A percentile compares a stretch with the other conserved stretches of the same genome.
Conservation (phyloP, 441 rosid species). For the Aquilaria agallochum region DNA sequence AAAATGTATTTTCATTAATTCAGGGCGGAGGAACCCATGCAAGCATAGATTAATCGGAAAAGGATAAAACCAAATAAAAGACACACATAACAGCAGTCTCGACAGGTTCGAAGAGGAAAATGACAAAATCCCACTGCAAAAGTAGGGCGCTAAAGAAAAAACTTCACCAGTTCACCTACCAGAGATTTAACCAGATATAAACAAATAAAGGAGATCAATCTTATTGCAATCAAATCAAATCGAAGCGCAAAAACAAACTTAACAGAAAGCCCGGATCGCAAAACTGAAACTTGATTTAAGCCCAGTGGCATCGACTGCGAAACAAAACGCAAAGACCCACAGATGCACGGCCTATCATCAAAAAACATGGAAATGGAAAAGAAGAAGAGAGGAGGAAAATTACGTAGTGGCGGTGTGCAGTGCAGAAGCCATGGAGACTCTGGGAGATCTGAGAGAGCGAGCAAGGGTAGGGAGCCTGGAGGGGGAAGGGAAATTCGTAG, state of each 20-base stretch:
- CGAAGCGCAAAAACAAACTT: background rate
- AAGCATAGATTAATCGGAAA: background rate
- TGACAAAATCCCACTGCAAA: no score
- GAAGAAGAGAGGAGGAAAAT: slow-evolving; percentile 10
- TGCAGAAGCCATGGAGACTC: slow-evolving; percentile 36
- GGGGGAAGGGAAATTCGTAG: slow-evolving; percentile 20
- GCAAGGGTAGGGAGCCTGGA: slow-evolving; percentile 19
- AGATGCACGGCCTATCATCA: background rate
- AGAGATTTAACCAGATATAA: no score
- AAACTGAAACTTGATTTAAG: background rate
- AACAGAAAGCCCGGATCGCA: background rate
- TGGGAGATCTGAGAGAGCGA: slow-evolving; percentile 24
- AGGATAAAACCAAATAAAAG: background rate
- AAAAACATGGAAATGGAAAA: slow-evolving; percentile 6
- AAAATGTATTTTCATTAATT: no score
- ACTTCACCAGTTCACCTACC: no score
- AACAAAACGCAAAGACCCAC: background rate
- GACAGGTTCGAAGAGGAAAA: background rate
- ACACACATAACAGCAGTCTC: background rate
- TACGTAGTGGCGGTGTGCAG: slow-evolving; percentile 26
- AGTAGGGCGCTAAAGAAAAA: no score
- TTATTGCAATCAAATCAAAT: background rate
- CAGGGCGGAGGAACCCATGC: no score
- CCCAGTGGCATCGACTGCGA: background rate
- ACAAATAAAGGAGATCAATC: background rate